Conservation (phyloP, 2,329 filamentous ascomycete genomes). For the Monilinia aucupariae region DNA sequence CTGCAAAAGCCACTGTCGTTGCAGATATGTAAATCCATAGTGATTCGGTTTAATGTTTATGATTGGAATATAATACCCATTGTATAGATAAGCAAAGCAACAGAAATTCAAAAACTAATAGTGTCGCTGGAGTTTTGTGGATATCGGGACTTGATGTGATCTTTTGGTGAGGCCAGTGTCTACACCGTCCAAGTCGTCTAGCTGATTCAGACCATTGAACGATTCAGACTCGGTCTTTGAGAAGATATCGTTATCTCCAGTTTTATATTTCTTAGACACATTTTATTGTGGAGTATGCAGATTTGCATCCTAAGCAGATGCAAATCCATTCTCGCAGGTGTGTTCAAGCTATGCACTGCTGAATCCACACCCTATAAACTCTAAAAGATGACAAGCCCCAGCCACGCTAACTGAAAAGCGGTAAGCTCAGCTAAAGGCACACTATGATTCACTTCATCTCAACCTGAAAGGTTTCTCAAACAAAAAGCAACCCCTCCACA, state of each 20-base stretch:
- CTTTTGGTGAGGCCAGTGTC: not conserved
- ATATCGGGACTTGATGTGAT: not conserved
- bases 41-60: not conserved
- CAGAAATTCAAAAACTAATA: not conserved
- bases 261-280: not conserved
- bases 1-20: not conserved
- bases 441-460: not conserved
- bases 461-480: not conserved
- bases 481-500: not conserved
- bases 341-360: not conserved
- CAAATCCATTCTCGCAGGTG: too few species aligned
- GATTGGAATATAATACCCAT: not conserved
- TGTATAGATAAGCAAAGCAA: not conserved
- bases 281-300: not conserved
- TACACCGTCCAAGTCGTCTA: not conserved
- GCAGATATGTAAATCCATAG: not conserved
- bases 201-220: not conserved
- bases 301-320: not conserved
- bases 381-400: not conserved
- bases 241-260: not conserved
- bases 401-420: not conserved
- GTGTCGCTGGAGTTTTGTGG: not conserved
- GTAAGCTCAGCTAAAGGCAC: not conserved
- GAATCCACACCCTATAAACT: not conserved
- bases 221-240: not conserved